phyloP scores from a whole-genome alignment of 2,329 filamentous ascomycete genomes.

The Neofusicoccum parvum region DNA sequence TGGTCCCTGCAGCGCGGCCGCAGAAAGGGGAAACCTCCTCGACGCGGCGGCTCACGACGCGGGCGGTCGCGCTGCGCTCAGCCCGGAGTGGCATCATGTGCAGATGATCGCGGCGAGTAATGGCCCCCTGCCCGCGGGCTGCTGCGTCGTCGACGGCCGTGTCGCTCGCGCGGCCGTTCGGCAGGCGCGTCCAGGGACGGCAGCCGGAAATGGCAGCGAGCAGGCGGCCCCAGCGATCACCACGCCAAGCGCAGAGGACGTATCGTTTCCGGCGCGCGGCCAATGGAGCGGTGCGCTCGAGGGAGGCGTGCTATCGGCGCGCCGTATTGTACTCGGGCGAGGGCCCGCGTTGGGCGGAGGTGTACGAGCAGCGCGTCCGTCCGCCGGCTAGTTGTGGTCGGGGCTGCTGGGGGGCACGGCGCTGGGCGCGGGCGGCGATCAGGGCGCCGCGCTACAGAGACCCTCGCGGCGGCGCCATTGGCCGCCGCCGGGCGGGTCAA shows the following conservation, averaged over 20 bases:
- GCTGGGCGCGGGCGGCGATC: neutral
- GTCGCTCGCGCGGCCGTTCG: neutral
- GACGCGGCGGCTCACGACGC: neutral
- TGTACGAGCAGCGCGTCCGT: slow-evolving; percentile 5
- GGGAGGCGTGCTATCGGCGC: slow-evolving; percentile 8
- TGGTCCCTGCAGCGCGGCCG: slow-evolving; percentile 8
- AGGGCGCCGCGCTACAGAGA: slow-evolving; percentile 15
- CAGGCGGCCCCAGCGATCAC: neutral
- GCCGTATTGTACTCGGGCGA: slow-evolving; percentile 8
- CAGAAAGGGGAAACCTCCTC: slow-evolving; percentile 9
- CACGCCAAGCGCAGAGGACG: neutral
- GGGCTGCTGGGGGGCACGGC: neutral
- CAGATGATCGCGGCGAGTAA: neutral
- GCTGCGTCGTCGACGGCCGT: no score
- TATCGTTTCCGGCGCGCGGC: neutral
- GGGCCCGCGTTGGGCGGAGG: slow-evolving; percentile 2
- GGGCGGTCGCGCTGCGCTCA: neutral
- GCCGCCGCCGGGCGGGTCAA: slow-evolving; percentile 6
- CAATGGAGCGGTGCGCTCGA: neutral
- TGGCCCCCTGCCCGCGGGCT: neutral
- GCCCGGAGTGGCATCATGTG: slow-evolving; percentile 9
- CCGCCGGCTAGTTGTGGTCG: neutral
- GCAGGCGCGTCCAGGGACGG: slow-evolving; percentile 1
- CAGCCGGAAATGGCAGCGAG: slow-evolving; percentile 1
- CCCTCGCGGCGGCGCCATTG: slow-evolving; percentile 8